A percentile compares a stretch with the other conserved stretches of the same genome.
phyloP scores from a whole-genome alignment of 2,329 filamentous ascomycete genomes.

The Zarea fungicola region DNA sequence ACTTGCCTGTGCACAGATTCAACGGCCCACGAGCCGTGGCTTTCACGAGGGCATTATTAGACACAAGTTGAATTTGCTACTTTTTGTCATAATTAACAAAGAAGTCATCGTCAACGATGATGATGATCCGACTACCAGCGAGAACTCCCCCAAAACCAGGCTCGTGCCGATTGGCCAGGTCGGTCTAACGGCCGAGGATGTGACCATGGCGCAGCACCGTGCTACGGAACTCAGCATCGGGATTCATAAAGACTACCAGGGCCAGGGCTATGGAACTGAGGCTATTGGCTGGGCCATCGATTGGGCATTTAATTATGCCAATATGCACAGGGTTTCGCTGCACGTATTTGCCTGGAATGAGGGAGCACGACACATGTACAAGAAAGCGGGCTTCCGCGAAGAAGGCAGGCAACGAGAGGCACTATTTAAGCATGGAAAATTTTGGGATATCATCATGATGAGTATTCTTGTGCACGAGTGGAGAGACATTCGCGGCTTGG shows the following conservation, averaged over 20 bases:
- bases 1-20: conserved; percentile 3
- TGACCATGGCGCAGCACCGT: neutral
- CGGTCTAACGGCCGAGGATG: neutral
- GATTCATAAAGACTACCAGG: conserved; percentile 29
- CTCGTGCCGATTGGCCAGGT: neutral
- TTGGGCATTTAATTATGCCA: conserved; percentile 37
- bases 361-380: conserved; percentile 35
- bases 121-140: neutral
- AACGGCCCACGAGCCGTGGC: conserved; percentile 1
- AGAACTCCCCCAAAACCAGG: neutral
- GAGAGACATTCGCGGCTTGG: conserved; percentile 9
- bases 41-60: neutral
- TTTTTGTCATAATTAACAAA: conserved; percentile 8
- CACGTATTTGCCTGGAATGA: conserved; percentile 35
- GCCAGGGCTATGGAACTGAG: conserved; percentile 38
- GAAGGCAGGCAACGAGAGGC: conserved; percentile 32
- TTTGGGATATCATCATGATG: conserved; percentile 24
- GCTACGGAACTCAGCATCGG: conserved; percentile 27
- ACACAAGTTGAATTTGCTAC: neutral
- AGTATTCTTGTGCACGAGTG: conserved; percentile 32
- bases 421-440: conserved; percentile 33
- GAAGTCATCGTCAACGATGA: neutral
- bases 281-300: conserved; percentile 38
- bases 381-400: conserved; percentile 35
- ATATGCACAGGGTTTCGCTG: conserved; percentile 37